Evolutionary conservation across 2,329 filamentous ascomycete species (phyloP), one percentile per base, ranked within the genome.

Genomic region (Apiospora kogelbergensis): DNA sequence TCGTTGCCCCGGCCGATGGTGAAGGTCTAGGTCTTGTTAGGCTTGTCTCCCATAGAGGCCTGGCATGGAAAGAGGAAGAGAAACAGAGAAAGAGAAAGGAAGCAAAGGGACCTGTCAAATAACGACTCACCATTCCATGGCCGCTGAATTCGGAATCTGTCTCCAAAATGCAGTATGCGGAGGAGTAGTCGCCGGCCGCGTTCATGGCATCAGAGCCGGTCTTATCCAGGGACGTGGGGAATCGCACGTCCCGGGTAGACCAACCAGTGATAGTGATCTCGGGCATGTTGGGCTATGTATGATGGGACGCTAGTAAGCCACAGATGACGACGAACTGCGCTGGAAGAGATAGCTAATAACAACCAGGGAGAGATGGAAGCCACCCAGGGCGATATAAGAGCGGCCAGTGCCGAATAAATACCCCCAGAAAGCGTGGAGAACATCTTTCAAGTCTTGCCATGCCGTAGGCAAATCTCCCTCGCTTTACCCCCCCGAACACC

Each of bases 171-270:
- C 94, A 97, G 85, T 97, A 98, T n/a, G 95, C 94, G 15, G 94
- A 87, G 1, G 94, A 97, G 83, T 97, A 97, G 81, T 97, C 94
- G 71, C 94, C 93, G 2, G 94, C 94, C 3, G 93, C 92, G 78
- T 98, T 97, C 95, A 97, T 98, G 77, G 94, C 95, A 88, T 98
- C 95, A 10, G 93, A 97, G 76, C 94, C 94, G n/a, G 94, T 97
- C 84, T 95, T 96, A 82, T 97, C 94, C 71, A 98, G 89, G 48
- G 94, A 97, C n/a, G 94, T 98, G 80, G 91, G 91, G 79, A 94
- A 94, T 74, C 91, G 89, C 78, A 94, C 90, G 83, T 94, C 91
- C 77, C 90, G 86, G 70, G 90, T 92, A 73, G 83, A 84, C 84
- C 89, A 93, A 72, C 90, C 88, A 68, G 90, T 93, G 78, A 94